These are phyloP conservation scores for Groenewaldozyma sp. DNA, from an alignment of 1,139 yeast genomes.

Conservation along the genomic window DNA sequence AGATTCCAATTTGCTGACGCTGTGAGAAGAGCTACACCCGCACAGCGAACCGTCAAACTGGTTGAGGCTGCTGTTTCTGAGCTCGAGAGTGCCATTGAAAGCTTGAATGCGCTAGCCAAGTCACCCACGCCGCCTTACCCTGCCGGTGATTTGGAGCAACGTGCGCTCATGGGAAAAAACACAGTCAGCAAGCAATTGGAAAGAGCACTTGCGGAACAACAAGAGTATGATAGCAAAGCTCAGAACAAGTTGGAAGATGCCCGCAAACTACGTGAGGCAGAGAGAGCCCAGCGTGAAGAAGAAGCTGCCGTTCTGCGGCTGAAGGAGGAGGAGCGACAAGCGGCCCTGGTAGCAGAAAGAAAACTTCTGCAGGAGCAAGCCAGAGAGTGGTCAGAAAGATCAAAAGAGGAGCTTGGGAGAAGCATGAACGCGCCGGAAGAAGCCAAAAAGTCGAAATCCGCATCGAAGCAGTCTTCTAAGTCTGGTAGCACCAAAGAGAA, in stretches of 20 bases:
- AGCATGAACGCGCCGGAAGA: constrained; percentile 27
- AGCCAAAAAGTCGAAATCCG: constrained; percentile 11
- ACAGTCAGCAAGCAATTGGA: constrained; percentile 67
- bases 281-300: constrained; percentile 37
- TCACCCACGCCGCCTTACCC: constrained; percentile 64
- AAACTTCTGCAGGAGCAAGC: constrained; percentile 77
- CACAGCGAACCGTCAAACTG: constrained; percentile 53
- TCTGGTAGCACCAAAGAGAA: background rate
- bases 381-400: constrained; percentile 61
- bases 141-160: constrained; percentile 65
- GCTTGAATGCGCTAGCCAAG: constrained; percentile 53
- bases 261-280: constrained; percentile 52
- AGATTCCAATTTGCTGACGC: constrained; percentile 84
- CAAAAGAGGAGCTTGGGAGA: constrained; percentile 23
- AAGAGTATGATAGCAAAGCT: constrained; percentile 50
- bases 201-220: constrained; percentile 63
- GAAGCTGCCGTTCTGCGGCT: constrained; percentile 32
- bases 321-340: constrained; percentile 57
- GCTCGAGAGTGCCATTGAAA: constrained; percentile 53
- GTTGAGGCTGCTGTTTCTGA: constrained; percentile 50
- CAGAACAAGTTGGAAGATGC: constrained; percentile 66
- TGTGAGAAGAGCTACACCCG: constrained; percentile 52
- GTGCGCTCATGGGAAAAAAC: constrained; percentile 75
- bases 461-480: constrained; percentile 8
- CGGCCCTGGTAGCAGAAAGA: constrained; percentile 75